These are phyloP conservation scores for Fusarium metavorans DNA, from an alignment of 2,329 filamentous ascomycete genomes.

Conservation along the genomic window DNA sequence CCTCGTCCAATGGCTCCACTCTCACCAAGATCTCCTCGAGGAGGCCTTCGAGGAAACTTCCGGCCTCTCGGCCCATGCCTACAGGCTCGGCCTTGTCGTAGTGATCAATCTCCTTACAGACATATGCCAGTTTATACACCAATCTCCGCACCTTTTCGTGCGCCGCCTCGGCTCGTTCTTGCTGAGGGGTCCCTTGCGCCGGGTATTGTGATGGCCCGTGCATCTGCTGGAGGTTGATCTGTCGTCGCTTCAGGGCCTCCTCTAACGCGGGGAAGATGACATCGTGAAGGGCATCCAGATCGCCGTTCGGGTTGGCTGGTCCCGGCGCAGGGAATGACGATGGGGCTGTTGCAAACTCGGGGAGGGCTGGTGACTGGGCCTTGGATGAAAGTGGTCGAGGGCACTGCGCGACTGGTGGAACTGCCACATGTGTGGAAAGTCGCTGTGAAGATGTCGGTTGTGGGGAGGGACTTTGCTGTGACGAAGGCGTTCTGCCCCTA, in stretches of 20 bases:
- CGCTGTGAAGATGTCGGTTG: constrained; percentile 45
- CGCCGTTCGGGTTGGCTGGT: constrained; percentile 70
- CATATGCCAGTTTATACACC: constrained; percentile 83
- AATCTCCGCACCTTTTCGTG: constrained; percentile 87
- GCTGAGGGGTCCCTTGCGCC: constrained; percentile 66
- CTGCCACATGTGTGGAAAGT: constrained; percentile 25
- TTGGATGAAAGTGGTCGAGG: constrained; percentile 46
- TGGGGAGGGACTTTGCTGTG: constrained; percentile 44
- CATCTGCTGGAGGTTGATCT: constrained; percentile 68
- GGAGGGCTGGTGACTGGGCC: constrained; percentile 47
- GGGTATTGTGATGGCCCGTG: constrained; percentile 56
- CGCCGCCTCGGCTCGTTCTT: constrained; percentile 76
- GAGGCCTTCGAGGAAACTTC: constrained; percentile 89
- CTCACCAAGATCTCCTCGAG: constrained; percentile 93
- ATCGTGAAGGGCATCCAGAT: constrained; percentile 87
- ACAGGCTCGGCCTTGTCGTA: constrained; percentile 89
- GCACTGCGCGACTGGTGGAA: constrained; percentile 32
- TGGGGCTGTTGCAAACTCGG: constrained; percentile 51
- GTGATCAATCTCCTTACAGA: constrained; percentile 91
- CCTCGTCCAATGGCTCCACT: constrained; percentile 87
- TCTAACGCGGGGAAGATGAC: constrained; percentile 95
- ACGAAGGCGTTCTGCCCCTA: constrained; percentile 53
- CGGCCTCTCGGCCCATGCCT: constrained; percentile 92
- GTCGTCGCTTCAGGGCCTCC: constrained; percentile 86
- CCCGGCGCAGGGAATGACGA: constrained; percentile 68